A percentile compares a stretch with the other conserved stretches of the same genome.
These are phyloP conservation scores for Metschnikowia santaceciliae DNA, from an alignment of 805 yeast species.

Conservation along the genomic window DNA sequence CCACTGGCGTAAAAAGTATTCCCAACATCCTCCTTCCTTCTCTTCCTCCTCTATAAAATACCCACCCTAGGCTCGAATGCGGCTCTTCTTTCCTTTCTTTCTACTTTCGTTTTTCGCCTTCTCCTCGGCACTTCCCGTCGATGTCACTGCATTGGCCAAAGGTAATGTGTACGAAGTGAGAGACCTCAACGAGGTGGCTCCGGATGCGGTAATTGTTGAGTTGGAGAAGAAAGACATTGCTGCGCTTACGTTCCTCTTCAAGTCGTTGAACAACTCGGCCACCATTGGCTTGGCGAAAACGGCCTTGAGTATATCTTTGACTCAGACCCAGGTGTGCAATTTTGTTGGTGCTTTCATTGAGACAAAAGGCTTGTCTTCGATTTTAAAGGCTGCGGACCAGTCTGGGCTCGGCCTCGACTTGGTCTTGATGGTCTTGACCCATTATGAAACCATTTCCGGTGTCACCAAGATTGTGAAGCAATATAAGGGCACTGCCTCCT, in stretches of 20 bases:
- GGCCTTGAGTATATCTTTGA: constrained; percentile 21
- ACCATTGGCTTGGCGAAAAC: constrained; percentile 19
- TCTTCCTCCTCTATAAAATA: not conserved
- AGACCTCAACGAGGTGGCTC: constrained; percentile 1
- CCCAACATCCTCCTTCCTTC: not conserved
- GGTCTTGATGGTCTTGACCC: constrained; percentile 18
- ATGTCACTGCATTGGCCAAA: not conserved
- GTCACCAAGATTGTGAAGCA: constrained; percentile 13
- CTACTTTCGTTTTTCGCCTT: constrained; percentile 6
- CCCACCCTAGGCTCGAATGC: constrained; percentile 3
- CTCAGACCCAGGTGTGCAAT: constrained; percentile 23
- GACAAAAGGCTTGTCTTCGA: constrained; percentile 19
- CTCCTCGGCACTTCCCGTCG: constrained; percentile 11
- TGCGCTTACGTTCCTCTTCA: constrained; percentile 22
- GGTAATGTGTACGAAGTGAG: constrained; percentile 3
- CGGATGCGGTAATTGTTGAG: constrained; percentile 1
- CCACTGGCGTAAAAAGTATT: not conserved
- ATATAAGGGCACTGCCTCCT: constrained; percentile 7
- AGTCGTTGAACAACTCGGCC: constrained; percentile 20
- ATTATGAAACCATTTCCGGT: constrained; percentile 19
- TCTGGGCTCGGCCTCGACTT: constrained; percentile 27
- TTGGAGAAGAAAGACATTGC: constrained; percentile 16
- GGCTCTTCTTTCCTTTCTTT: constrained; percentile 6
- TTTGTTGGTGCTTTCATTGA: constrained; percentile 23
- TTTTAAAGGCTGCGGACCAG: constrained; percentile 23